Conservation (phyloP, 164 flowering plant genomes). For the Umbellularia californica region DNA sequence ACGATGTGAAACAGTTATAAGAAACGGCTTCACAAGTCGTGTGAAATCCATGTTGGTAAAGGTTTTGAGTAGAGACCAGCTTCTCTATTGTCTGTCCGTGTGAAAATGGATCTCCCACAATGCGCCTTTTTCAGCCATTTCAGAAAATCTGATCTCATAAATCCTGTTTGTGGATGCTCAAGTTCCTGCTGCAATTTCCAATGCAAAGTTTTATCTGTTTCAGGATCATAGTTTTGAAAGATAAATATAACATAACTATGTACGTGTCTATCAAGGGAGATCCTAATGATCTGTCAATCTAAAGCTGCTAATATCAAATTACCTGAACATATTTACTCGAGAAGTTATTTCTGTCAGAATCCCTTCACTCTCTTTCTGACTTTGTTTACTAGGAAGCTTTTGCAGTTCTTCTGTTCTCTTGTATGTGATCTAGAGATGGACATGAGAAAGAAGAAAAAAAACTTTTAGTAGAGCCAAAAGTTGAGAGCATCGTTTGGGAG, state of each 20-base stretch:
- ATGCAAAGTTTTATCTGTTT: not conserved
- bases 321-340: slow-evolving; percentile 1
- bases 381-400: not conserved
- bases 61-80: not conserved
- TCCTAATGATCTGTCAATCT: not conserved
- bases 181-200: not conserved
- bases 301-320: not conserved
- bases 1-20: too few relatives aligned
- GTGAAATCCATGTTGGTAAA: too few relatives aligned
- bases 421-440: not conserved
- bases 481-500: too few relatives aligned
- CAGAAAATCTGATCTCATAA: not conserved
- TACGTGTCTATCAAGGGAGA: not conserved
- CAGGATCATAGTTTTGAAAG: not conserved
- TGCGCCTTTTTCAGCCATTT: not conserved
- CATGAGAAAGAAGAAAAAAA: too few relatives aligned
- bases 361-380: not conserved
- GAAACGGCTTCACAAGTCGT: too few relatives aligned
- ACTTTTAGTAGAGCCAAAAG: not conserved
- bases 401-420: not conserved
- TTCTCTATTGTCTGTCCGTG: not conserved
- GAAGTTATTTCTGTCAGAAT: not conserved
- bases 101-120: too few relatives aligned
- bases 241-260: not conserved
- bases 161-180: not conserved